These are phyloP conservation scores for Bryoglossum gracile DNA, from an alignment of 495 filamentous ascomycete genomes.

Conservation along the genomic window DNA sequence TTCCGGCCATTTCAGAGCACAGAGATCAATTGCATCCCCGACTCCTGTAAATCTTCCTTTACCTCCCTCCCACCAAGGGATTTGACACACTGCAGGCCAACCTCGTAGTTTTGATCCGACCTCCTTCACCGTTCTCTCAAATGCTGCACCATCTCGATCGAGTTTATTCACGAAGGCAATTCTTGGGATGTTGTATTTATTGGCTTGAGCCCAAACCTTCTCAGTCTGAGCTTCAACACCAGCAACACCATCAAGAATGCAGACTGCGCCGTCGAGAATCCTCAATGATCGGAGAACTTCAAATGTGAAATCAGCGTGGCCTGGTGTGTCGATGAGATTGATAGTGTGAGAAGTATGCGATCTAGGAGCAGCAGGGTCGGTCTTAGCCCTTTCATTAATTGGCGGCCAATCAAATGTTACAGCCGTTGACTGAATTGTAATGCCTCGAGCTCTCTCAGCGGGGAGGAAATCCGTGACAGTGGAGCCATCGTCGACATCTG, in stretches of 20 bases:
- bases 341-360: constrained; percentile 56
- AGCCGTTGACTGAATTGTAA: constrained; percentile 96
- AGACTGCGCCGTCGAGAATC: constrained; percentile 90
- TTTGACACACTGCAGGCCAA: constrained; percentile 87
- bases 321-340: constrained; percentile 96
- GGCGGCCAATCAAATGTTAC: constrained; percentile 84
- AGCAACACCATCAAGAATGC: constrained; percentile 92
- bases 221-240: constrained; percentile 98
- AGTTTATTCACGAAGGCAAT: constrained; percentile 94
- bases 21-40: constrained; percentile 63
- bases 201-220: constrained; percentile 90
- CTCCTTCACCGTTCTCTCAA: constrained; percentile 78
- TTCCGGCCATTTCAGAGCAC: constrained; percentile 43
- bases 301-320: constrained; percentile 97
- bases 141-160: constrained; percentile 88
- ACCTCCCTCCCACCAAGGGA: constrained; percentile 80
- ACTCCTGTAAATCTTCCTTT: constrained; percentile 72
- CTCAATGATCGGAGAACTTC: constrained; percentile 91
- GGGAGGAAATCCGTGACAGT: constrained; percentile 98
- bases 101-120: constrained; percentile 69
- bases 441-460: constrained; percentile 85
- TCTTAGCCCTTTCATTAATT: constrained; percentile 16
- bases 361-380: constrained; percentile 31
- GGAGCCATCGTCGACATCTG: constrained; percentile 93
- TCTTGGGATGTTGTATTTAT: constrained; percentile 74